Conservation (phyloP, 345 rosid genomes). For the Salix arbutifolia region DNA sequence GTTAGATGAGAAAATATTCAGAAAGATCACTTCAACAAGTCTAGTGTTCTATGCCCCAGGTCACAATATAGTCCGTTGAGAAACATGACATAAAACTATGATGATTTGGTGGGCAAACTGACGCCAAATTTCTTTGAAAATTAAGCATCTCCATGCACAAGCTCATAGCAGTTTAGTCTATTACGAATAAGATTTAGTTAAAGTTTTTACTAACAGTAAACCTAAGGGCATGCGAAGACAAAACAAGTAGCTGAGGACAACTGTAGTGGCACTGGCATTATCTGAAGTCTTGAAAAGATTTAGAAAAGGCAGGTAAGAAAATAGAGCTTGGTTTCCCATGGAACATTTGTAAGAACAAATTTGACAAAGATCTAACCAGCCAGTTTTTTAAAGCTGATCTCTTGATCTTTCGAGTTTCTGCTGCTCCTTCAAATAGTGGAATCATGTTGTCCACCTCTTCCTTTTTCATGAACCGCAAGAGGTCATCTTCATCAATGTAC, state of each 20-base stretch:
- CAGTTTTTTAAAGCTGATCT: conserved; percentile 54
- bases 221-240: background rate
- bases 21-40: background rate
- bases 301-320: background rate
- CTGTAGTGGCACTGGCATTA: background rate
- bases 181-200: too few species aligned
- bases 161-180: background rate
- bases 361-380: conserved; percentile 40
- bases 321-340: background rate
- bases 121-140: too few species aligned
- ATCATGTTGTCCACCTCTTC: conserved; percentile 52
- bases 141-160: background rate
- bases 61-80: too few species aligned
- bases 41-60: background rate
- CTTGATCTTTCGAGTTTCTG: conserved; percentile 54
- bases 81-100: too few species aligned
- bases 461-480: conserved; percentile 54
- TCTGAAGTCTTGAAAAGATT: background rate
- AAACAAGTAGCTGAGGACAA: background rate
- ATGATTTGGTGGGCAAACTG: too few species aligned
- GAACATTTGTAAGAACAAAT: background rate
- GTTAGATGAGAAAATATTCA: background rate
- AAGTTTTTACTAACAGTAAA: background rate
- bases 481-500: conserved; percentile 64
- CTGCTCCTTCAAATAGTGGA: conserved; percentile 50